These are phyloP conservation scores for Hypoxylon sp. DNA, from an alignment of 2,329 filamentous ascomycete genomes.

Conservation along the genomic window DNA sequence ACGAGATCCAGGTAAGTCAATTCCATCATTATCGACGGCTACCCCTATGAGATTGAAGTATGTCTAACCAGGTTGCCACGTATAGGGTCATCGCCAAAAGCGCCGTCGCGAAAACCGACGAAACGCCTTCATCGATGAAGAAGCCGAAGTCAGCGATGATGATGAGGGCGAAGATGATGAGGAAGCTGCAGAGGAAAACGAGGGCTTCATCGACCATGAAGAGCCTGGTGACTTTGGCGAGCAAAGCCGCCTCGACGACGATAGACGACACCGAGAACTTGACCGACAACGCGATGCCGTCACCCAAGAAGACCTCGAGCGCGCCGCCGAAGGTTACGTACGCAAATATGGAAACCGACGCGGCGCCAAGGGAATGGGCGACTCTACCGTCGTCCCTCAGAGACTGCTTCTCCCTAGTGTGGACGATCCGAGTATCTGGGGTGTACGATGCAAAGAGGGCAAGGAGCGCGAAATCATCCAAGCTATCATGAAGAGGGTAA, in stretches of 20 bases:
- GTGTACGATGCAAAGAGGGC: slow-evolving; percentile 90
- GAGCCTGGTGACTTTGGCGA: slow-evolving; percentile 92
- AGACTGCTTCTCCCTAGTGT: slow-evolving; percentile 90
- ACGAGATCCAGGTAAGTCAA: slow-evolving; percentile 71
- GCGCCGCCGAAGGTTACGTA: slow-evolving; percentile 86
- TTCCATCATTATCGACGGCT: background rate
- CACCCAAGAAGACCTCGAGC: slow-evolving; percentile 90
- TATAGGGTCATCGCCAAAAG: slow-evolving; percentile 78
- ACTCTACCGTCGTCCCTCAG: slow-evolving; percentile 84
- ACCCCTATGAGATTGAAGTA: background rate
- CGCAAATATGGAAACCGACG: slow-evolving; percentile 88
- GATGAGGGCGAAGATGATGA: slow-evolving; percentile 90
- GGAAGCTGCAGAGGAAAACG: slow-evolving; percentile 84
- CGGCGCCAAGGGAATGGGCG: slow-evolving; percentile 71
- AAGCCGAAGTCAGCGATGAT: slow-evolving; percentile 97
- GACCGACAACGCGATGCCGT: slow-evolving; percentile 91
- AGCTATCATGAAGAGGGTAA: slow-evolving; percentile 86
- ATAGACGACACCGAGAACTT: slow-evolving; percentile 91
- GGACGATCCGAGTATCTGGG: slow-evolving; percentile 96
- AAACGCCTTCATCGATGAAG: slow-evolving; percentile 94
- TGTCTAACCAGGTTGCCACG: slow-evolving; percentile 22
- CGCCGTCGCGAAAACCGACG: slow-evolving; percentile 80
- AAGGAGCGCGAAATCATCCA: slow-evolving; percentile 95
- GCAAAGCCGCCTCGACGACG: slow-evolving; percentile 83
- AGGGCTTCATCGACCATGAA: slow-evolving; percentile 87